Conservation (phyloP, 208 protist genomes). For the Leishmania martiniquensis region DNA sequence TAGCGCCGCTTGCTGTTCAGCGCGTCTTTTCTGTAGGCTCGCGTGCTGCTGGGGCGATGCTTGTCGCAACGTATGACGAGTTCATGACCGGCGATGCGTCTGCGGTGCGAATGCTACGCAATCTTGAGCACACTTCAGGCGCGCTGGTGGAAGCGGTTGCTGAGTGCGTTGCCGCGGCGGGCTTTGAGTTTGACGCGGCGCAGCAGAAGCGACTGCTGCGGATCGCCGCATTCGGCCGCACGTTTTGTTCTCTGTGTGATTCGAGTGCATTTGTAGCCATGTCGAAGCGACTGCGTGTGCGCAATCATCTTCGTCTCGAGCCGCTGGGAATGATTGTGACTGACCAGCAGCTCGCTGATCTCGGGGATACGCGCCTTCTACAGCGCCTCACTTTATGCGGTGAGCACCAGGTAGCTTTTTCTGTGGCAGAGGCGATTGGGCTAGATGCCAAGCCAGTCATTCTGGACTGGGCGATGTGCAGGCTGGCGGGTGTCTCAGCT, state of each 20-base stretch:
- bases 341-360: constrained; percentile 67
- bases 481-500: constrained; percentile 51
- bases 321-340: constrained; percentile 91
- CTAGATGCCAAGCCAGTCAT: constrained; percentile 77
- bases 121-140: constrained; percentile 49
- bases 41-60: constrained; percentile 53
- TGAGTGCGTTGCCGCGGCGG: constrained; percentile 89
- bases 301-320: constrained; percentile 82
- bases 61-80: constrained; percentile 76
- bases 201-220: constrained; percentile 90
- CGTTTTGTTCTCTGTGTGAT: constrained; percentile 88
- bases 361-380: constrained; percentile 73
- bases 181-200: constrained; percentile 72
- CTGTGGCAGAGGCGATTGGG: constrained; percentile 71
- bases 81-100: constrained; percentile 75
- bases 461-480: constrained; percentile 94
- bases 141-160: constrained; percentile 80
- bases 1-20: constrained; percentile 41
- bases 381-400: constrained; percentile 72
- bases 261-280: constrained; percentile 83
- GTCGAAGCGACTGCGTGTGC: constrained; percentile 77
- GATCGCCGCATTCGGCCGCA: constrained; percentile 94
- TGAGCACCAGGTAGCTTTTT: constrained; percentile 90
- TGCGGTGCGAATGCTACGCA: constrained; percentile 71
- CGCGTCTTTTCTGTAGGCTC: constrained; percentile 81